A percentile compares a stretch with the other conserved stretches of the same genome.
Conservation (phyloP, 345 rosid species). For the Pistacia vera region DNA sequence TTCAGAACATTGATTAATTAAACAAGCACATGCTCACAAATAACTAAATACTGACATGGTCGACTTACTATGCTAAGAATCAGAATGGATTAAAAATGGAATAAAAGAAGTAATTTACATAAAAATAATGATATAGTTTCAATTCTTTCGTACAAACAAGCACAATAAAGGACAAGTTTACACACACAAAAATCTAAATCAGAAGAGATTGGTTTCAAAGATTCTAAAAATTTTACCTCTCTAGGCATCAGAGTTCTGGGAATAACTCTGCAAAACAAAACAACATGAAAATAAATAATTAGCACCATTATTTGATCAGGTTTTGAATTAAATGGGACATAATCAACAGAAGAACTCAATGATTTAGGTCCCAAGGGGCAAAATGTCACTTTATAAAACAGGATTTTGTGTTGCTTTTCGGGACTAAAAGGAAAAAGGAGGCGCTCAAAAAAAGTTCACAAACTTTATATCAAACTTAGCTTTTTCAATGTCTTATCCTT, state of each 20-base stretch:
- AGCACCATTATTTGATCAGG: neutral
- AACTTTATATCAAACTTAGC: constrained; percentile 11
- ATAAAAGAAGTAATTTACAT: no score
- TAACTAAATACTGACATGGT: neutral
- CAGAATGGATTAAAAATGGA: neutral
- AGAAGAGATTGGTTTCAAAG: neutral
- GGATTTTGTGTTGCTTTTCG: neutral
- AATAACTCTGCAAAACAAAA: constrained; percentile 64
- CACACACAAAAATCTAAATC: neutral
- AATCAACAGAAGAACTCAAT: neutral
- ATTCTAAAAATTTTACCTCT: constrained; percentile 54
- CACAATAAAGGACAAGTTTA: neutral
- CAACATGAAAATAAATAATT: neutral
- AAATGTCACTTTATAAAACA: constrained; percentile 10
- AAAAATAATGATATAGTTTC: no score
- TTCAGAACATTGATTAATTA: neutral
- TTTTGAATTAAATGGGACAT: neutral
- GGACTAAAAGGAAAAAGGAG: neutral
- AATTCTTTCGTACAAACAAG: neutral
- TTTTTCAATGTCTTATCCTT: constrained; percentile 17
- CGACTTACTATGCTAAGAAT: neutral
- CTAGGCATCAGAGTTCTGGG: constrained; percentile 84
- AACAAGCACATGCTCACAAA: neutral
- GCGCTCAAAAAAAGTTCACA: constrained; percentile 17
- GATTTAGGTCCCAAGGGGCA: neutral